Evolutionary conservation across 2,329 filamentous ascomycete species (phyloP).

Genomic region (Aspergillus sclerotialis): DNA sequence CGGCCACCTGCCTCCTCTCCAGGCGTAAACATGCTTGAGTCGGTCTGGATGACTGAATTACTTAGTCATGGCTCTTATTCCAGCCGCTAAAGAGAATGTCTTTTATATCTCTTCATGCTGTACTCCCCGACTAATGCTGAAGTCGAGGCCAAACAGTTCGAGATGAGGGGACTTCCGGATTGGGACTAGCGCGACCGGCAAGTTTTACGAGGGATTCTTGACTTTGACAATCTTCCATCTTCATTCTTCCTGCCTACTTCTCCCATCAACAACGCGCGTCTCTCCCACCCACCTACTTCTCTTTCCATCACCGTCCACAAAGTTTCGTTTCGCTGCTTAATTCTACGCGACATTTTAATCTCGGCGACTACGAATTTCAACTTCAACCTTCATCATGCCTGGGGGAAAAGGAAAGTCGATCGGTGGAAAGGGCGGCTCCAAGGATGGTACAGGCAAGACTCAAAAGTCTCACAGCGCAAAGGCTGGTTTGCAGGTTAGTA

Average conservation of each 20-base stretch:
- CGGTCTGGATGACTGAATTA: too few relatives aligned
- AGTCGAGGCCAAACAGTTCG: conserved; percentile 7
- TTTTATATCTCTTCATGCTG: too few relatives aligned
- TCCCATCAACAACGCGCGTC: conserved; percentile 39
- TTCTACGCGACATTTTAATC: conserved; percentile 20
- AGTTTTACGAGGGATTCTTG: too few relatives aligned
- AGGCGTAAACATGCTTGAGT: too few relatives aligned
- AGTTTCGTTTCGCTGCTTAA: conserved; percentile 12
- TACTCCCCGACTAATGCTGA: too few relatives aligned
- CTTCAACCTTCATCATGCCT: conserved; percentile 53
- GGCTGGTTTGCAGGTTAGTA: conserved; percentile 86
- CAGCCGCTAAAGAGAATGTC: too few relatives aligned
- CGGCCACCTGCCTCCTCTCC: too few relatives aligned
- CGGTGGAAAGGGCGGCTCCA: conserved; percentile 85
- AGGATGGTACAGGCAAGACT: conserved; percentile 75
- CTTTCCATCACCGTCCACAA: conserved; percentile 21
- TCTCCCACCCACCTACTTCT: conserved; percentile 19
- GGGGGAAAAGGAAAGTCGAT: conserved; percentile 92
- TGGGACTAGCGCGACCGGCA: conserved; percentile 35
- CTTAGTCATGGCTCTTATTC: too few relatives aligned
- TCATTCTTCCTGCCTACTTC: conserved; percentile 36
- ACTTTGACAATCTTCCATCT: too few relatives aligned
- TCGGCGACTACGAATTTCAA: conserved; percentile 19
- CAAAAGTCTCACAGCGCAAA: conserved; percentile 92
- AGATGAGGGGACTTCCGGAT: conserved; percentile 21